Evolutionary conservation across 257 asterid genomes (phyloP), one percentile per base, ranked within the genome.

Genomic region (Apocynum venetum): DNA sequence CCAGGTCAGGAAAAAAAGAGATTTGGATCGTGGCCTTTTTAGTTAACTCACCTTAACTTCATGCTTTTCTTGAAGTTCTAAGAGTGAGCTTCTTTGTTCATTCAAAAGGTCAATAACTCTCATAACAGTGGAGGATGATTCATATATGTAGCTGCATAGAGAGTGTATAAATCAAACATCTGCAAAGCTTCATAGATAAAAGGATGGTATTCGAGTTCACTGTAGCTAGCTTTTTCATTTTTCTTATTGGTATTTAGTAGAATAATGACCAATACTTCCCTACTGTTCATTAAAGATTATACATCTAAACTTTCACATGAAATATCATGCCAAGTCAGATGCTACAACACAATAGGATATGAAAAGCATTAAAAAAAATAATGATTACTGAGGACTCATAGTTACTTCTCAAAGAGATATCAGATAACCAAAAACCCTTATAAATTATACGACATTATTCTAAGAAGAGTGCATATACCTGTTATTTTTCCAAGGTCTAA

Each of bases 41-140:
- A 55, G 73, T 51, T 69, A 83, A 73, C 86, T 86, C 84, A 96
- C 99, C 85, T 76, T 84, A 85, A 96, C 97, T 60, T 96, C 97
- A 75, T 96, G 97, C 89, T 89, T 93, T 71, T 96, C 98, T 85
- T 96, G 99, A 80, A 90, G 93, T 67, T 89, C 87, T 77, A 93
- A 48, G 78, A 96, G 92, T 56, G 97, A 85, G 81, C 78, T 80
- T 86, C 93, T 82, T 78, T 85, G 97, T 70, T 93, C 99, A 20
- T 88, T 98, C 89, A 96, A 82, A 74, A 87, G 78, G 82, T 78
- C 56, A 56, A 93, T 83, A 64, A 82, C 86, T 75, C 92, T 84
- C 88, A 83, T 78, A 57, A 91, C 99, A 64, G 92, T 83, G 83
- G 93, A 80, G 31, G 99, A 93, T 77, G 99, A 90, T 89, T 96